Evolutionary conservation across 352 stramenopile genomes (phyloP), one percentile per base, ranked within the genome.

Genomic region (Phytophthora pisi): DNA sequence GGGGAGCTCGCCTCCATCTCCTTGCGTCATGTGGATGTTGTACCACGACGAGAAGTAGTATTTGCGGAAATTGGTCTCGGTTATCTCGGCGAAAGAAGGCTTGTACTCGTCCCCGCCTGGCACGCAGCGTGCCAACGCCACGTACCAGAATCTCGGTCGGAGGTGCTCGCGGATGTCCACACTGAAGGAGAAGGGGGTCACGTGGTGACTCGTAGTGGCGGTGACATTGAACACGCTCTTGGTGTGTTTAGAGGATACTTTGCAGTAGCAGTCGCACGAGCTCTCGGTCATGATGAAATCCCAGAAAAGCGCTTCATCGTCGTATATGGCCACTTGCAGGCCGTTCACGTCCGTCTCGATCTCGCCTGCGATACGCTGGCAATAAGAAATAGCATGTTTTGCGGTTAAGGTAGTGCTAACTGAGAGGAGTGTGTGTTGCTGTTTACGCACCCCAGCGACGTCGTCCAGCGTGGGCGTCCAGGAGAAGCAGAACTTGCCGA

Each of bases 401-500:
- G 31, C 31, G 20, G n/a, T 50, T 50, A 24, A 50, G 18, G 0
- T 23, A 47, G 40, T 47, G 40, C 40, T 18, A 47, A 47, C 7
- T 47, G 40, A 18, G n/a, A 18, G 34, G 11, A 5, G 10, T 47
- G 40, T 23, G 15, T 10, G 9, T 47, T 23, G n/a, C n/a, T 5
- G 24, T 10, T 16, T 49, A 50, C 71, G 11, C 69, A 90, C 82
- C 36, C 85, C 81, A 6, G 79, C 82, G 53, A 93, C 46, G 46
- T 90, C 74, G 13, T 86, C 63, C 28, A 93, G 72, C 28, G 74
- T 84, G n/a, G 72, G 67, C 51, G 68, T 79, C 66, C 71, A 93
- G 13, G 77, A 82, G 77, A 92, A 95, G 72, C 84, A 93, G 72
- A 93, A 95, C 70, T 92, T 92, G 76, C 83, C 85, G 34, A 92